phyloP scores from a whole-genome alignment of 495 filamentous ascomycete species.

The Hypoxylon subgilvum region DNA sequence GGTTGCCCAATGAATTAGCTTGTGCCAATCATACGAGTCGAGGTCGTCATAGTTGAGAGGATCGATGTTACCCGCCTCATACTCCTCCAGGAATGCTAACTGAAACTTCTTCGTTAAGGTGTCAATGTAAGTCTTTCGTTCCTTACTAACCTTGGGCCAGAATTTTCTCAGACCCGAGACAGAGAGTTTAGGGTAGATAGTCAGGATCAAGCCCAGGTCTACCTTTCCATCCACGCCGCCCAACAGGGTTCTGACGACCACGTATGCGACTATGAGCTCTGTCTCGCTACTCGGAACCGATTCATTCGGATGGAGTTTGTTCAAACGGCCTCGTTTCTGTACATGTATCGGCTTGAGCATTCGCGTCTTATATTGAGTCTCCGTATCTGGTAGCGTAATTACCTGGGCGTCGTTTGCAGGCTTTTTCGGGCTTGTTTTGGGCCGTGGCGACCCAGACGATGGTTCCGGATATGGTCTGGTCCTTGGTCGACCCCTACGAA shows the following conservation, averaged over 20 bases:
- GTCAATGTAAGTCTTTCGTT: slow-evolving; percentile 66
- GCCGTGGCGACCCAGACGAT: neutral
- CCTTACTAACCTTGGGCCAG: slow-evolving; percentile 64
- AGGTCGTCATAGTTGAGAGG: slow-evolving; percentile 74
- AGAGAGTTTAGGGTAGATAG: slow-evolving; percentile 68
- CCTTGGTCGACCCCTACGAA: slow-evolving; percentile 14
- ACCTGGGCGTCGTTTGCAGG: neutral
- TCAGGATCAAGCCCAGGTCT: slow-evolving; percentile 75
- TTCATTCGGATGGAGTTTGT: slow-evolving; percentile 34
- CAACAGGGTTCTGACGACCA: slow-evolving; percentile 72
- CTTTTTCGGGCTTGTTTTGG: slow-evolving; percentile 5
- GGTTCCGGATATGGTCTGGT: neutral
- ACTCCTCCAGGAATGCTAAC: slow-evolving; percentile 74
- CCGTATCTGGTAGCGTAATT: slow-evolving; percentile 30
- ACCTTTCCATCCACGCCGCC: slow-evolving; percentile 72
- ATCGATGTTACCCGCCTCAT: slow-evolving; percentile 70
- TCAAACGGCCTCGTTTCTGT: slow-evolving; percentile 46
- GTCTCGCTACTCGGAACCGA: slow-evolving; percentile 51
- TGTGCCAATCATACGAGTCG: slow-evolving; percentile 76
- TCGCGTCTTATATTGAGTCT: slow-evolving; percentile 47
- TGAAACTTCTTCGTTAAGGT: slow-evolving; percentile 80
- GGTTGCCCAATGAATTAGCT: slow-evolving; percentile 72
- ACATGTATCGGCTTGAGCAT: slow-evolving; percentile 47
- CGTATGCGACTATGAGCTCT: slow-evolving; percentile 69
- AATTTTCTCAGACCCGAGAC: slow-evolving; percentile 62